A percentile compares a stretch with the other conserved stretches of the same genome.
phyloP scores from a whole-genome alignment of 768 basidiomycete species.

The Mycena polygramma region DNA sequence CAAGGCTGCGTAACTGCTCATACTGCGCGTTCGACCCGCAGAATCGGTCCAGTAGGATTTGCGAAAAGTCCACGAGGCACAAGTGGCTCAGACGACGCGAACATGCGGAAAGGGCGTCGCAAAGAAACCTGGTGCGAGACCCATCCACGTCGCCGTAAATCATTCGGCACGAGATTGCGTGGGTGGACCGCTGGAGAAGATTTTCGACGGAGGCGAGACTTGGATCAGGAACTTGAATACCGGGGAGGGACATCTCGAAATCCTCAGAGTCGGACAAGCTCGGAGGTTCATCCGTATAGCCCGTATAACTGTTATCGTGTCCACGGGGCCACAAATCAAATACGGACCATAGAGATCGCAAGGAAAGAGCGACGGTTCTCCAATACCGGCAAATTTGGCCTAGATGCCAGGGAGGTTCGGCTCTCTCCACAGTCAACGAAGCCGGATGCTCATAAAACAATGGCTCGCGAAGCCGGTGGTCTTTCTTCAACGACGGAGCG shows the following conservation, averaged over 20 bases:
- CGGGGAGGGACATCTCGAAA: too few relatives aligned
- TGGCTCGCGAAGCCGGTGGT: background rate
- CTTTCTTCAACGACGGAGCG: conserved; percentile 57
- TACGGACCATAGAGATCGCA: too few relatives aligned
- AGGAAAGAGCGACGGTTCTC: conserved; percentile 15
- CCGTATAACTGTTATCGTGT: too few relatives aligned
- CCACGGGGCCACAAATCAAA: background rate
- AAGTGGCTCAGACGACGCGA: background rate
- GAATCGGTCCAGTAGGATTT: background rate
- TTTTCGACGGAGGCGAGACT: background rate
- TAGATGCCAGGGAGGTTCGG: conserved; percentile 7
- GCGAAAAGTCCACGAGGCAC: background rate
- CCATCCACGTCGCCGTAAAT: background rate
- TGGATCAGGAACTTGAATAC: too few relatives aligned
- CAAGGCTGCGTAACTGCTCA: background rate
- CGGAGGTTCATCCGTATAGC: too few relatives aligned
- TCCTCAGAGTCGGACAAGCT: too few relatives aligned
- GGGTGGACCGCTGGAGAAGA: background rate
- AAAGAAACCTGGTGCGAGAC: too few relatives aligned
- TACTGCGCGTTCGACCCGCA: background rate
- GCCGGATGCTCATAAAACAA: too few relatives aligned
- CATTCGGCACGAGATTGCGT: conserved; percentile 1
- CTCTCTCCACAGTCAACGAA: background rate
- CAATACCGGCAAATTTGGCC: conserved; percentile 5
- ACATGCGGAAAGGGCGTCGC: background rate